These are phyloP conservation scores for Populus davidiana DNA, from an alignment of 345 rosid genomes.

Conservation along the genomic window DNA sequence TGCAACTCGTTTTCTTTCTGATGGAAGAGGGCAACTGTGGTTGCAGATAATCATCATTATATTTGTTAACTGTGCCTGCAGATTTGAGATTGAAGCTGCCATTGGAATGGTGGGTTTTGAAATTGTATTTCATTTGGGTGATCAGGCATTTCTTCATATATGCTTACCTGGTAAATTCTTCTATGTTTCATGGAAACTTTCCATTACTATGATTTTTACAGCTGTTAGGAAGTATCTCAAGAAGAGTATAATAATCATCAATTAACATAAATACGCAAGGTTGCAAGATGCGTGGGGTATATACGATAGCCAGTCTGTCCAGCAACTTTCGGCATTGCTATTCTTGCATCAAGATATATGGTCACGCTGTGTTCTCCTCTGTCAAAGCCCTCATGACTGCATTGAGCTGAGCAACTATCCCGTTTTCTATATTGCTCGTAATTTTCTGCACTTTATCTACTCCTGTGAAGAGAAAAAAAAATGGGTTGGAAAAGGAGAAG, in stretches of 20 bases:
- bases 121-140: background rate
- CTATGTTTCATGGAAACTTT: constrained; percentile 1
- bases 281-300: constrained; percentile 1
- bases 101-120: background rate
- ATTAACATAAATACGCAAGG: background rate
- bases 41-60: too few species aligned
- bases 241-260: constrained; percentile 2
- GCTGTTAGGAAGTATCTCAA: constrained; percentile 6
- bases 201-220: background rate
- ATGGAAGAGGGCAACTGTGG: background rate
- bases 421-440: background rate
- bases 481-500: background rate
- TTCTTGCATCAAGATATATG: background rate
- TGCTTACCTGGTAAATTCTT: background rate
- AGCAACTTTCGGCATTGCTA: background rate
- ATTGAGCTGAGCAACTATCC: background rate
- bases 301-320: constrained; percentile 2
- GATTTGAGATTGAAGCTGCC: background rate
- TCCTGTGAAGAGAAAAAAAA: constrained; percentile 11
- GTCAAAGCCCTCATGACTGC: background rate
- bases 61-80: background rate
- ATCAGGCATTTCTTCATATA: background rate
- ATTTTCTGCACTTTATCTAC: constrained; percentile 1
- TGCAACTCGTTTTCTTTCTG: background rate
- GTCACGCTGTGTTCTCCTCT: background rate